Evolutionary conservation across 768 basidiomycete species (phyloP), one percentile per base, ranked within the genome.

Genomic region (Sistotremastrum niveocremeum): DNA sequence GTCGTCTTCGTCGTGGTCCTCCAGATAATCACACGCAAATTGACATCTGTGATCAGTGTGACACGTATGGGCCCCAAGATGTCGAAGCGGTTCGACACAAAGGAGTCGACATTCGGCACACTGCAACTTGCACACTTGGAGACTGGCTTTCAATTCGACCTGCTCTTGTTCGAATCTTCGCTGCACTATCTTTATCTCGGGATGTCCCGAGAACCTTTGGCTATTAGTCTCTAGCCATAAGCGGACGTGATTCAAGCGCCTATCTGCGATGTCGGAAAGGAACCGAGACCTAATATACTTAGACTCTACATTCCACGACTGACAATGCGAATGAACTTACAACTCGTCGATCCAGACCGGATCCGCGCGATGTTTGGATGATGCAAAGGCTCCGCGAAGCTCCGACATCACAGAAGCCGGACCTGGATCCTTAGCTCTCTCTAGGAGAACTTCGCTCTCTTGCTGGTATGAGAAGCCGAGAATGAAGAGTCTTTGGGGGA

Each of bases 161-260:
- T 61, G 57, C 4, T 64, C 51, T 9, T 45, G 62, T 11, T 73
- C 69, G 43, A 75, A 68, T 2, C 59, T 52, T 44, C 76, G 63
- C 8, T 63, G 63, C n/a, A 81, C 51, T 1, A 63, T 61, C 29
- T 68, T 68, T 7, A 79, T 64, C 37, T 65, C 60, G 2, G 76
- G 62, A 42, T 73, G 62, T 37, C 20, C 20, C 38, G 66, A 63
- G 58, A 80, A 79, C 0, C 74, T 63, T 1, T 62, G 46, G 4
- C 71, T 52, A 47, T 80, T 80, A 5, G 64, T 56, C 3, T 60
- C 56, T 8, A 81, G 57, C 79, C 78, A 80, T 47, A 62, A 60
- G 1, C 57, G 56, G 29, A 80, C 74, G 46, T 72, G 70, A 4
- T 60, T 53, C 11, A 76, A 57, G 8, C 79, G 68, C 46, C 60